A percentile compares a stretch with the other conserved stretches of the same genome.
phyloP scores from a whole-genome alignment of 75 land plant species.

The Picea sitchensis region DNA sequence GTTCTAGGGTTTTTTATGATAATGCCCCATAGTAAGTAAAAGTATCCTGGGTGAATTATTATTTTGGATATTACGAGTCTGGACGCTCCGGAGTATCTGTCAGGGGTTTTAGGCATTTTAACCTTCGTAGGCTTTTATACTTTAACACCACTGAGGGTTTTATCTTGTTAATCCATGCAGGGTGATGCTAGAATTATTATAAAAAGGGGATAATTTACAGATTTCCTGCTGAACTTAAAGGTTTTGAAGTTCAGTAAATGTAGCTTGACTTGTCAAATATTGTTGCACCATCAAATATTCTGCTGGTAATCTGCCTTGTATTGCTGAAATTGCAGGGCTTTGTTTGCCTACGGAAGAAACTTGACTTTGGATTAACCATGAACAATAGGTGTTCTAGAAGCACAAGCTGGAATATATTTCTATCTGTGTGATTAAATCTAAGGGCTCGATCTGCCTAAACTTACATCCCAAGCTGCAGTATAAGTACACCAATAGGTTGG shows the following conservation, averaged over 20 bases:
- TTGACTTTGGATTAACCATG: background rate
- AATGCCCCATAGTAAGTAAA: background rate
- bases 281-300: background rate
- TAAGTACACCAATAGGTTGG: background rate
- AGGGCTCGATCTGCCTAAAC: background rate
- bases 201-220: background rate
- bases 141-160: background rate
- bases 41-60: background rate
- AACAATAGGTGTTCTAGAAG: background rate
- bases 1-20: background rate
- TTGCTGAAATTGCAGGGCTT: background rate
- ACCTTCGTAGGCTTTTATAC: background rate
- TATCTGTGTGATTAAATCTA: background rate
- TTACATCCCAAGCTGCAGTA: background rate
- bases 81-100: background rate
- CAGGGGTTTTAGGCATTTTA: background rate
- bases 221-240: background rate
- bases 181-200: slow-evolving; percentile 1
- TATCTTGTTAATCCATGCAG: slow-evolving; percentile 1
- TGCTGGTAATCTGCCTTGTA: background rate
- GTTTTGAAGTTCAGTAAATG: background rate
- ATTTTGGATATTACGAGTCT: background rate
- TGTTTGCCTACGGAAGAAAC: background rate
- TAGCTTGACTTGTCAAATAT: background rate
- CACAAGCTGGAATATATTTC: background rate